Conservation (phyloP, 2,329 filamentous ascomycete species). For the Colletotrichum coccodes region DNA sequence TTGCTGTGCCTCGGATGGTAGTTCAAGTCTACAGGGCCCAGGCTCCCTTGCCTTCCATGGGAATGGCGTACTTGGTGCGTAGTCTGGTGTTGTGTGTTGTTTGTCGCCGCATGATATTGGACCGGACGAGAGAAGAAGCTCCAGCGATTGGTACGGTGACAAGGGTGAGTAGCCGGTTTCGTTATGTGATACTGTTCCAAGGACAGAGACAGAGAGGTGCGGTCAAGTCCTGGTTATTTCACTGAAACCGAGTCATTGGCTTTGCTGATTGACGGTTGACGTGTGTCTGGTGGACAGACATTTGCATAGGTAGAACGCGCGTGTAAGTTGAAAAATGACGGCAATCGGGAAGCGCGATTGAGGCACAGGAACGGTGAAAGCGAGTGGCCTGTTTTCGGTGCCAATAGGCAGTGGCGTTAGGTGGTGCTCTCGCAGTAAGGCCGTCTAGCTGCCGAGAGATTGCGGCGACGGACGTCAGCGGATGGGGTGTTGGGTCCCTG, state of each 20-base stretch:
- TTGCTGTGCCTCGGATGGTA: constrained; percentile 1
- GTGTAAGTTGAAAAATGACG: not conserved
- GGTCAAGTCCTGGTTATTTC: not conserved
- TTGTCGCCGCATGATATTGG: no score
- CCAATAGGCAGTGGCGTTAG: not conserved
- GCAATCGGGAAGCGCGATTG: not conserved
- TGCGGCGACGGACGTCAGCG: constrained; percentile 12
- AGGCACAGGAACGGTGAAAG: not conserved
- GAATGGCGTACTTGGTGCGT: not conserved
- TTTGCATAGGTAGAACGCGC: not conserved
- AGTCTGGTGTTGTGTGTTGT: no score
- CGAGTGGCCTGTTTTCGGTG: constrained; percentile 6
- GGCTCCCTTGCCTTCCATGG: not conserved
- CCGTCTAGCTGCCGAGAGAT: constrained; percentile 26
- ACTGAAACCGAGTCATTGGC: not conserved
- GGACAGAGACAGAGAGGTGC: not conserved
- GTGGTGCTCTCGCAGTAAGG: constrained; percentile 1
- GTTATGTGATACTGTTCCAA: not conserved
- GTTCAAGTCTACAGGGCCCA: not conserved
- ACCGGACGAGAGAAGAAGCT: no score
- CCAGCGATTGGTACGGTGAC: no score
- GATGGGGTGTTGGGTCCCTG: not conserved
- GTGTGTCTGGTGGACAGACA: not conserved
- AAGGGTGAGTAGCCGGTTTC: no score
- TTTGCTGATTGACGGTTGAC: not conserved